Base-by-base conservation (phyloP, 2,329 filamentous ascomycete genomes). In the Escovopsis weberi region DNA sequence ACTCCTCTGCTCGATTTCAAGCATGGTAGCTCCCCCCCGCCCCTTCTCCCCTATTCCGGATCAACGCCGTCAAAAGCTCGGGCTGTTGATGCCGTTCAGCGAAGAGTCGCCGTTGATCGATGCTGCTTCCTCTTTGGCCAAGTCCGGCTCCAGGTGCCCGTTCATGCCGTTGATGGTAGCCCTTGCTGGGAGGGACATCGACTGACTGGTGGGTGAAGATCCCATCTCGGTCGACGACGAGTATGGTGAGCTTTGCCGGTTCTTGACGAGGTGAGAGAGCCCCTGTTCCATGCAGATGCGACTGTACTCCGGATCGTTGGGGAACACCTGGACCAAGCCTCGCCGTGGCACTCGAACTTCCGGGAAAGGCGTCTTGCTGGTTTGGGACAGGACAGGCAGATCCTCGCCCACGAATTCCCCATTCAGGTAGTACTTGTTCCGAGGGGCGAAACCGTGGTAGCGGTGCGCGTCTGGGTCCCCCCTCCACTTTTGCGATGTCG, bases 361-460 rank as follows among this genome's bases (percentile, higher is more conserved):
- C 6, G 69, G 69, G 49, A 74, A 74, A 3, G 76, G 73, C 10
- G 65, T 66, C 43, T 60, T 66, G 60, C 72, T 74, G 11, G 68
- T 67, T 37, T 64, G 60, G 42, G 66, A 62, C 26, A 62, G 55
- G 28, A 62, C 63, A 0, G 72, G 67, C 44, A 62, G 59, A 26
- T 72, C 67, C 51, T 80, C 74, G 33, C 63, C 63, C 10, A 74
- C 61, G 30, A 76, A 54, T 8, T 60, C 50, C 30, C 77, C 78
- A 51, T 78, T 72, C 49, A 76, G 49, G 49, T 72, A 81, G 52
- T 75, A 72, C 53, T 73, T 77, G 49, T 66, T 67, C 45, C 70
- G 63, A 2, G 77, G 77, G 4, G 71, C 70, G 52, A 75, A 77
- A 4, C 65, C 65, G 37, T 68, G 60, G 45, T 64, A 68, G n/a